Evolutionary conservation across 106 monocot species (phyloP), one percentile per base, ranked within the genome.

Genomic region (Dendrobium nobile): DNA sequence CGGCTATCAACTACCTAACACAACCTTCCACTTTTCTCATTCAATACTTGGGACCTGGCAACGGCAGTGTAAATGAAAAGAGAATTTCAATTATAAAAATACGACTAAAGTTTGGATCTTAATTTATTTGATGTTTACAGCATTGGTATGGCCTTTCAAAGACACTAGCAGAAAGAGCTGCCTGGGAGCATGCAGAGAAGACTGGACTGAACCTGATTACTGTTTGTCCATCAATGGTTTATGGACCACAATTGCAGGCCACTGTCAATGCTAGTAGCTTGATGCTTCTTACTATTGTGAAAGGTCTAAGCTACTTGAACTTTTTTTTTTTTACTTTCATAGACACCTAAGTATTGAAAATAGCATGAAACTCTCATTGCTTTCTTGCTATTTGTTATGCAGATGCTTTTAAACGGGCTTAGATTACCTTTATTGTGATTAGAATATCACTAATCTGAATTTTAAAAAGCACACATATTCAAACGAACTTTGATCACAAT

Each of bases 81-180:
- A 47, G 47, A 7, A 45, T 45, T 5, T 51, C 13, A 51, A 51
- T 51, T 51, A 51, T 51, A 51, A 15, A 13, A 51, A 51, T 15
- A 15, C 2, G n/a, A 61, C 22, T 61, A 61, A 61, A 44, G 11
- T 16, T 11, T 31, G 41, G 51, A 54, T 78, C 31, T 78, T 78
- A 15, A 28, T 70, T 70, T 81, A 55, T 41, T 40, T 82, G 7
- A n/a, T 87, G 41, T 55, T 82, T 26, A 16, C 85, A 88, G 88
- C 64, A 86, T 70, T 88, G 88, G 86, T 91, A 91, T 77, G 72
- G 28, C 80, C 76, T 91, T 47, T 87, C 89, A 0, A 91, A 91
- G 83, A 89, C 87, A 16, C 20, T 89, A 9, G 86, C 91, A 28
- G 91, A 91, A 61, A 72, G 61, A 5, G 80, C 55, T 19, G 89